Percentiles rank a stretch among this genome's conserved stretches.
These are phyloP conservation scores for Plasmodium fragile DNA, from an alignment of 169 alveolate species.

Conservation along the genomic window DNA sequence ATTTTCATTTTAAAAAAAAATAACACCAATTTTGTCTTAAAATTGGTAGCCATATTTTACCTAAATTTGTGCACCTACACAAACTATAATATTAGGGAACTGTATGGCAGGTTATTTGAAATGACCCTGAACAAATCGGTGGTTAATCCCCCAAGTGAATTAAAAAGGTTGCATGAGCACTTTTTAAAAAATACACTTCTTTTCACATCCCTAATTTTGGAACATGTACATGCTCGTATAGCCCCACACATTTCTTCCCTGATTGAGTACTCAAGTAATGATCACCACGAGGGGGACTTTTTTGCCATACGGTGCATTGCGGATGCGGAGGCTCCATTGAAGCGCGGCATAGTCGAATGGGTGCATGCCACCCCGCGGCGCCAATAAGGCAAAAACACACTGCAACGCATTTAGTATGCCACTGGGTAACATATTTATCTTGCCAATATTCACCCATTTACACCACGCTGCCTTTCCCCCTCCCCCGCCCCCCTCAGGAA, in stretches of 20 bases:
- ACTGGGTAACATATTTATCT: background rate
- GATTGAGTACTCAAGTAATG: constrained; percentile 67
- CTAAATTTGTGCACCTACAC: constrained; percentile 25
- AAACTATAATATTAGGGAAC: constrained; percentile 33
- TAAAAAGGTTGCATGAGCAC: constrained; percentile 31
- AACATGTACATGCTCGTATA: constrained; percentile 9
- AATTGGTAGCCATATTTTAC: constrained; percentile 34
- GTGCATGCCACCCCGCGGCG: background rate
- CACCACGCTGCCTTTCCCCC: background rate
- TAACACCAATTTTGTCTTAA: constrained; percentile 50
- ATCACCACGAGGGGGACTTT: background rate
- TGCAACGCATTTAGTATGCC: too few relatives aligned
- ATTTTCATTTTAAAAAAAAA: constrained; percentile 54
- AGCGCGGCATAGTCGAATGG: too few relatives aligned
- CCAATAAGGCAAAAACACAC: too few relatives aligned
- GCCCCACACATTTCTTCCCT: constrained; percentile 22
- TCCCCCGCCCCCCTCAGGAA: constrained; percentile 15
- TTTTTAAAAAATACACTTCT: constrained; percentile 29
- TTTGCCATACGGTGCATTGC: background rate
- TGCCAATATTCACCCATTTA: background rate
- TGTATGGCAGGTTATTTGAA: constrained; percentile 29
- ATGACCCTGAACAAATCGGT: background rate
- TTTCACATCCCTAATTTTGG: constrained; percentile 23
- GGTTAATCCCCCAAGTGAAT: constrained; percentile 1
- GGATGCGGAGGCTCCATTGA: background rate